Conservation (phyloP, 495 filamentous ascomycete genomes). For the Penicillium turbatum region DNA sequence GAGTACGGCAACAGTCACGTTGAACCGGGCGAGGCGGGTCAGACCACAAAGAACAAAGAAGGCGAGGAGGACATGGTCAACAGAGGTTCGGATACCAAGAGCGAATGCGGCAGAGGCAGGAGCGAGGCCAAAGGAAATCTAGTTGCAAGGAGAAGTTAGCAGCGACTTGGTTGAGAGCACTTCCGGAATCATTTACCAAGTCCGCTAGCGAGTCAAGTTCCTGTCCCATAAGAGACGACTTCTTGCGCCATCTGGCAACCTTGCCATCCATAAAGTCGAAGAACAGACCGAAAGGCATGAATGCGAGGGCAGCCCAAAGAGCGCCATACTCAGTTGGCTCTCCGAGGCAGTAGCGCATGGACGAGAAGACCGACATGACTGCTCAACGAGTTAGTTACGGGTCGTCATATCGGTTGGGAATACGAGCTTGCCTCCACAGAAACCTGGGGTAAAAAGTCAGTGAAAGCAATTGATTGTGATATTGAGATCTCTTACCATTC, state of each 20-base stretch:
- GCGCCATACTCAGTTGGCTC: constrained; percentile 59
- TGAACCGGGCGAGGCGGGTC: constrained; percentile 92
- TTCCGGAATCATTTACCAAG: constrained; percentile 54
- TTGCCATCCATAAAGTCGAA: constrained; percentile 99
- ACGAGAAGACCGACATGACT: constrained; percentile 93
- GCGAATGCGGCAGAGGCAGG: constrained; percentile 85
- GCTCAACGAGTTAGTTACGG: constrained; percentile 25
- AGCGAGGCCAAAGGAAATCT: constrained; percentile 95
- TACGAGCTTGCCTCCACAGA: constrained; percentile 48
- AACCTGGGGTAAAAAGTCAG: constrained; percentile 37
- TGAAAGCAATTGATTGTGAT: background rate
- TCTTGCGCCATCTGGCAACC: constrained; percentile 91
- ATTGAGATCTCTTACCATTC: constrained; percentile 59
- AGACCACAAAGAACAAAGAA: constrained; percentile 95
- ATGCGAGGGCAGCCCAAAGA: constrained; percentile 75
- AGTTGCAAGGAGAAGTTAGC: constrained; percentile 4
- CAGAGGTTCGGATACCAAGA: constrained; percentile 77
- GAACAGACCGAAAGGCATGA: constrained; percentile 92
- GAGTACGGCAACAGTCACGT: constrained; percentile 82
- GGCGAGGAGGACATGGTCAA: constrained; percentile 79
- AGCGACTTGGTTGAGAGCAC: background rate
- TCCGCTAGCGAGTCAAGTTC: constrained; percentile 97
- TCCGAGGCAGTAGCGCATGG: constrained; percentile 87
- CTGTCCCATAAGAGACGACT: constrained; percentile 95
- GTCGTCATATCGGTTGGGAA: constrained; percentile 1